Percentiles rank a stretch among this genome's conserved stretches.
Evolutionary conservation across 805 yeast species (phyloP).

Genomic region (Metschnikowia amazonensis): DNA sequence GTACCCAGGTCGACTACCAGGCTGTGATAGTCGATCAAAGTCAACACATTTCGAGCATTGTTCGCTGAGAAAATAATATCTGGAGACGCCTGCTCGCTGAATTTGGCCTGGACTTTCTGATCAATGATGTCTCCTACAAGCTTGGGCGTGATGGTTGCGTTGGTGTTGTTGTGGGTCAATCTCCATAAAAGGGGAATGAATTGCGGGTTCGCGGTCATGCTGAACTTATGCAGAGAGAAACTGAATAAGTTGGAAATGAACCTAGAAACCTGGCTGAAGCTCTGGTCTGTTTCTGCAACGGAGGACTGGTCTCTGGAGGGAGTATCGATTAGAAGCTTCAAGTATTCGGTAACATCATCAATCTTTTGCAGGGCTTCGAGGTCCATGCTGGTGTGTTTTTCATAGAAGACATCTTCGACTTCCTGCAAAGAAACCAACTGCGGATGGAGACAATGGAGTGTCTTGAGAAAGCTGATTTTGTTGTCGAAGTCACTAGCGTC

Average conservation of each 20-base stretch:
- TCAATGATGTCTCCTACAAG: slow-evolving; percentile 23
- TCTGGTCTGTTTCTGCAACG: slow-evolving; percentile 18
- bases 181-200: slow-evolving; percentile 36
- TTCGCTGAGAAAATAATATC: slow-evolving; percentile 23
- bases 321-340: slow-evolving; percentile 35
- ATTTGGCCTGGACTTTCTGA: slow-evolving; percentile 6
- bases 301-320: slow-evolving; percentile 18
- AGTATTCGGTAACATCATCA: slow-evolving; percentile 29
- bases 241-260: slow-evolving; percentile 26
- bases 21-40: slow-evolving; percentile 24
- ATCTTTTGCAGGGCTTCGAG: slow-evolving; percentile 18
- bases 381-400: slow-evolving; percentile 25
- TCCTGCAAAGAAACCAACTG: slow-evolving; percentile 23
- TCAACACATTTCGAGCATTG: slow-evolving; percentile 28
- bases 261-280: slow-evolving; percentile 24
- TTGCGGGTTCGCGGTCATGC: slow-evolving; percentile 24
- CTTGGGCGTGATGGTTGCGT: slow-evolving; percentile 21
- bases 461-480: slow-evolving; percentile 23
- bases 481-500: slow-evolving; percentile 18
- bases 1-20: slow-evolving; percentile 7
- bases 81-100: slow-evolving; percentile 6
- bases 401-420: slow-evolving; percentile 24
- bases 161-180: slow-evolving; percentile 21
- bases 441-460: slow-evolving; percentile 27
- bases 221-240: slow-evolving; percentile 25